Conservation (phyloP, 495 filamentous ascomycete genomes). For the Chlorociboria aeruginascens region DNA sequence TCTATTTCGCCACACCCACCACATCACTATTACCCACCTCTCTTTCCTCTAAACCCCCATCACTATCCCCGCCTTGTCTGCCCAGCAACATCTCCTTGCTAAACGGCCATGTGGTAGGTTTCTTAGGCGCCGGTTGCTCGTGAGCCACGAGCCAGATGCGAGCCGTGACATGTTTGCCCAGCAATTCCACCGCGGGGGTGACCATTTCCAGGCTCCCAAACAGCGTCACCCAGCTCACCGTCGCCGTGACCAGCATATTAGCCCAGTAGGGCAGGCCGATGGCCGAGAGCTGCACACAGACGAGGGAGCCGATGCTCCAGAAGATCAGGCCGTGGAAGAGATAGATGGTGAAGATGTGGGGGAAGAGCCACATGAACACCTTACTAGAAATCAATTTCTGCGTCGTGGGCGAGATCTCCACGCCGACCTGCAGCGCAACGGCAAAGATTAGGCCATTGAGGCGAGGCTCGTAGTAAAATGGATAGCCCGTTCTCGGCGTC, state of each 20-base stretch:
- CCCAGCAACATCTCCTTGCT: neutral
- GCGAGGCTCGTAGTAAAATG: slow-evolving; percentile 27
- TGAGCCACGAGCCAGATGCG: neutral
- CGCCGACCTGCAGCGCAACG: slow-evolving; percentile 23
- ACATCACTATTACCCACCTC: too few relatives aligned
- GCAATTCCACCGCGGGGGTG: slow-evolving; percentile 1
- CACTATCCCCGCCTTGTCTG: too few relatives aligned
- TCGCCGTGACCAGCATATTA: slow-evolving; percentile 14
- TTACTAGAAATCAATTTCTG: slow-evolving; percentile 24
- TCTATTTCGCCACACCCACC: too few relatives aligned
- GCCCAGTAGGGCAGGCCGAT: slow-evolving; percentile 16
- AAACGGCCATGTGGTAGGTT: neutral
- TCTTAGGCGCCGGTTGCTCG: neutral
- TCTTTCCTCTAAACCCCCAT: too few relatives aligned
- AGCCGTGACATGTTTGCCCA: slow-evolving; percentile 2
- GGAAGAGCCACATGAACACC: slow-evolving; percentile 26
- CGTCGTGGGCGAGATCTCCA: slow-evolving; percentile 24
- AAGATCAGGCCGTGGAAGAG: slow-evolving; percentile 30
- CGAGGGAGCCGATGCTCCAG: slow-evolving; percentile 25
- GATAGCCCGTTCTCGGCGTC: slow-evolving; percentile 20
- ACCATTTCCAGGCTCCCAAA: neutral
- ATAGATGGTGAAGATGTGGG: slow-evolving; percentile 34
- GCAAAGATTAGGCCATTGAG: slow-evolving; percentile 28
- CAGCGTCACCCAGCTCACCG: slow-evolving; percentile 8
- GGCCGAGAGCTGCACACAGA: slow-evolving; percentile 11